Conservation (phyloP, 176 grass and related monocot genomes). For the Zea luxurians region DNA sequence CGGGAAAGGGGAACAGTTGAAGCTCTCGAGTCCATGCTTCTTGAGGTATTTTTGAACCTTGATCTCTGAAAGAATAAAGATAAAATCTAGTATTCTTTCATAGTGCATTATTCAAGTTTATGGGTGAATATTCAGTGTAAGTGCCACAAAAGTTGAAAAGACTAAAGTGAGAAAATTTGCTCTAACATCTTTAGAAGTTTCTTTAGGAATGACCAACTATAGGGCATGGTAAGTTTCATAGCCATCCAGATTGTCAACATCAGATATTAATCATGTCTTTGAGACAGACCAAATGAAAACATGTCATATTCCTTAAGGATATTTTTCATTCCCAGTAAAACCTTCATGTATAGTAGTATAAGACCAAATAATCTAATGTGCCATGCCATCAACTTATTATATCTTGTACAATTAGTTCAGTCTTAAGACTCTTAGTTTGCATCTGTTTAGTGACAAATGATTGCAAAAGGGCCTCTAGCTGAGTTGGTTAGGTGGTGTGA, state of each 20-base stretch:
- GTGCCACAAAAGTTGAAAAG: not conserved
- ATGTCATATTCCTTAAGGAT: not conserved
- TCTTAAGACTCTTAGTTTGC: constrained; percentile 1
- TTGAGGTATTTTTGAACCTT: constrained; percentile 74
- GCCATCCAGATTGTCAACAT: not conserved
- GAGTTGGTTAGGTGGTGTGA: no score
- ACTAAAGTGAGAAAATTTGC: not conserved
- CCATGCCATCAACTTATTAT: constrained; percentile 19
- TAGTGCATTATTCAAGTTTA: not conserved
- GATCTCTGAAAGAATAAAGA: constrained; percentile 26
- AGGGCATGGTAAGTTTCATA: not conserved
- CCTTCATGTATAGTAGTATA: not conserved
- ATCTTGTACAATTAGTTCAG: constrained; percentile 13
- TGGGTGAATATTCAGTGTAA: not conserved
- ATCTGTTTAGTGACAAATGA: not conserved
- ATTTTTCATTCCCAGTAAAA: not conserved
- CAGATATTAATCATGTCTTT: not conserved
- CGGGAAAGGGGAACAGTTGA: constrained; percentile 84
- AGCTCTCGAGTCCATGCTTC: constrained; percentile 91
- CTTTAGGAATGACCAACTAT: not conserved
- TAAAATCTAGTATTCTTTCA: constrained; percentile 6
- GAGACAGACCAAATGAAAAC: constrained; percentile 1
- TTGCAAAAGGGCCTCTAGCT: no score
- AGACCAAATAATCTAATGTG: constrained; percentile 1
- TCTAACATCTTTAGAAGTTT: not conserved